Conservation (phyloP, 768 basidiomycete genomes). For the Lactarius evosmus region DNA sequence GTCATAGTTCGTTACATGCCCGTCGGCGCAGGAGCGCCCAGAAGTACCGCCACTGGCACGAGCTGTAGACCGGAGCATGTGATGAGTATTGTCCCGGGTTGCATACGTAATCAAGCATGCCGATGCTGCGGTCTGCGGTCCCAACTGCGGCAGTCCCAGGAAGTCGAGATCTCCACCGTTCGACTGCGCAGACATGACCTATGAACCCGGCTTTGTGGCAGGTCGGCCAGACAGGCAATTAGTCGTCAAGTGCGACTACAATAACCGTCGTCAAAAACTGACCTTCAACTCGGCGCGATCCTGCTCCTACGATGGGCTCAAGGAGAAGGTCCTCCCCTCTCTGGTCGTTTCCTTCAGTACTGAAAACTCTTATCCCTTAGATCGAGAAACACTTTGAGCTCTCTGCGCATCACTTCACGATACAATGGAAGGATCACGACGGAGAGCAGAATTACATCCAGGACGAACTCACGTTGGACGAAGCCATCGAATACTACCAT, state of each 20-base stretch:
- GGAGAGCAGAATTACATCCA: conserved; percentile 69
- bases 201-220: not conserved
- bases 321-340: conserved; percentile 52
- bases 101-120: not conserved
- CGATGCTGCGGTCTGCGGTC: not conserved
- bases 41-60: too few relatives aligned
- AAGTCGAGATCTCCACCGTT: not conserved
- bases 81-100: too few relatives aligned
- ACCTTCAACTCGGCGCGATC: conserved; percentile 75
- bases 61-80: too few relatives aligned
- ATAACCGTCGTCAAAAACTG: conserved; percentile 69
- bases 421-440: conserved; percentile 88
- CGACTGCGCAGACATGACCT: conserved; percentile 15
- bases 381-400: conserved; percentile 84
- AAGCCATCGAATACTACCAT: conserved; percentile 85
- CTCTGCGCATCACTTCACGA: conserved; percentile 60
- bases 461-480: conserved; percentile 71
- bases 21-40: too few relatives aligned
- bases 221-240: conserved; percentile 65
- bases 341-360: conserved; percentile 20
- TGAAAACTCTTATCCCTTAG: conserved; percentile 39
- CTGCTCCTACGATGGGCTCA: conserved; percentile 73
- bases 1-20: too few relatives aligned
- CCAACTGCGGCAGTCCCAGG: not conserved
- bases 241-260: conserved; percentile 80